Base-by-base conservation (phyloP, 2,329 filamentous ascomycete species). In the Didymella pinodella region DNA sequence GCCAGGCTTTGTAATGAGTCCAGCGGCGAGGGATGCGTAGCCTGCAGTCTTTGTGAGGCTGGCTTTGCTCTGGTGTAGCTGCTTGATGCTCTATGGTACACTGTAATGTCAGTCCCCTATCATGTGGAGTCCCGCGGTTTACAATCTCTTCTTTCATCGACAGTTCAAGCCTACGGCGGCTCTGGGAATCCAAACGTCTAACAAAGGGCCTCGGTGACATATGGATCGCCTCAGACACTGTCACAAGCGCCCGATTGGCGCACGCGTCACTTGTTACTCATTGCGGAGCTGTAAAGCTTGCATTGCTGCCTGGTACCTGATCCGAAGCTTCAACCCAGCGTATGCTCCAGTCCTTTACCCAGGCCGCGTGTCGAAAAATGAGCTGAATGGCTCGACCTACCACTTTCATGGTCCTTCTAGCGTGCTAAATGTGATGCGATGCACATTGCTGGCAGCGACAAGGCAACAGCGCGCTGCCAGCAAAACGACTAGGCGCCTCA, bases 181-280 rank as follows among this genome's bases (percentile, higher is more conserved):
- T 40, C 10, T 26, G 26, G 10, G 20, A n/a, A 4, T 25, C 32
- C 40, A 20, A 40, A 31, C 8, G 7, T 48, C 26, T 14, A 54
- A 48, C 49, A 49, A 53, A 40, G 38, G 7, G 31, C 18, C 29
- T 40, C 26, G 12, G 45, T 40, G 46, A 11, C 10, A 46, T 22
- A 26, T 46, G 46, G 28, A 31, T 26, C 28, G 41, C 56, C 34
- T 57, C 47, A 49, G 46, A 43, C 43, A 52, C 56, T 52, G 55
- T 62, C 34, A 54, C 54, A 61, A 65, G 64, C 54, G 62, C 64
- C 54, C 56, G 38, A 31, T 52, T 45, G 56, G 57, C 48, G 48
- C 57, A 46, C 55, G 63, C 57, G 58, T 60, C 18, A 61, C 48
- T 54, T 62, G 61, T 55, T 54, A 61, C 61, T 57, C 61, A 59